Evolutionary conservation across 805 yeast species (phyloP), one percentile per base, ranked within the genome.

Genomic region (Candida jianshihensis): DNA sequence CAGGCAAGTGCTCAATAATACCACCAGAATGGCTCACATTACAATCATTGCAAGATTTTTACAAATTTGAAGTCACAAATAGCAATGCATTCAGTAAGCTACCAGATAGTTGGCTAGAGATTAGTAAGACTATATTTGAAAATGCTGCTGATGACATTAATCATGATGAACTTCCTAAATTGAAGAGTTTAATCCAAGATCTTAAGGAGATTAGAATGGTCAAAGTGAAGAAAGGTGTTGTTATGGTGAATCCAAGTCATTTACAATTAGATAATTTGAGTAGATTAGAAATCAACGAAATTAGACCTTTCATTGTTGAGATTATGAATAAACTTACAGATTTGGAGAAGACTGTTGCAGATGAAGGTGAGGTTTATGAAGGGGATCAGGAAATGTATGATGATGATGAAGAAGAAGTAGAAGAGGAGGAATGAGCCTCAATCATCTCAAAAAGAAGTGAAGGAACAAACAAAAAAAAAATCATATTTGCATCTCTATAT

Each of bases 51-150:
- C 71, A 72, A 36, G 67, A 64, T 6, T 66, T 70, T 30, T 75
- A 82, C 47, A 85, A 81, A 16, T 79, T 73, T 41, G 97, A 90
- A 53, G 62, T 75, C 24, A 63, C 65, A 5, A 55, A 71, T 37
- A 68, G 75, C 1, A 69, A 70, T 24, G 63, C 72, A 40, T 90
- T 90, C 53, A 72, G 86, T 37, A 60, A 66, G 7, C 59, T 90
- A 34, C 97, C 97, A 0, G 80, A 81, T 78, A 75, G 81, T 54
- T 92, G 98, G 98, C 64, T 88, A 17, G 95, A 90, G 34, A 53
- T 82, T 1, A 73, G 90, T 4, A 84, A 81, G 46, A 68, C 81
- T 11, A 61, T 90, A 33, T 66, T 90, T 31, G 56, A 56, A 4
- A 67, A 66, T 30, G 95, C 96, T 2, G 48, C 81, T 0, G 95